Base-by-base conservation (phyloP, 805 yeast species). In the Starmerella vitae region DNA sequence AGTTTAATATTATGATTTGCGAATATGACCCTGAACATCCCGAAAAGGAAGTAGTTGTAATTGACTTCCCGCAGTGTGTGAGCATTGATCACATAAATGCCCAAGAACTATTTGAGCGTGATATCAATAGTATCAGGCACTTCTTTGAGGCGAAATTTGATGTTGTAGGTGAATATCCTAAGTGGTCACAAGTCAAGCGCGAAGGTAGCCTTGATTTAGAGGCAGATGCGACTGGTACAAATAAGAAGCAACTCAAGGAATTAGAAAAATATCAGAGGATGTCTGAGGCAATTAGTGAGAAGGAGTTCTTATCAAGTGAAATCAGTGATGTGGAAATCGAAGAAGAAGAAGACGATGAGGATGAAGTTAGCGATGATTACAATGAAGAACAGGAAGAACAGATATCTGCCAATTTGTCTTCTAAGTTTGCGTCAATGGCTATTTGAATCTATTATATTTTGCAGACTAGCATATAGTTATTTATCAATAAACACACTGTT, bases 11-110 rank as follows among this genome's bases (percentile, higher is more conserved):
- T 50, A 83, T 91, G 71, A 76, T 84, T 22, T 67, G 80, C 30
- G 79, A 79, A 46, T 48, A 57, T 30, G 55, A 55, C 26, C 58
- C 57, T 24, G 52, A 49, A 29, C 32, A 50, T 32, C 64, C 66
- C 6, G 82, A 76, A 39, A 61, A 63, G 31, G 91, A 82, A 36
- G 83, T 85, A 52, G 78, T 86, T 17, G 94, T 91, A 20, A 88
- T 91, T 53, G 99, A 91, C 67, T 91, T 91, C 67, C 99, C 99
- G 3, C 99, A 91, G 61, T 88, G 96, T 73, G 80, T 91, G 14
- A 83, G 95, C 18, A 81, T 82, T 33, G 86, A 80, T 48, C 99
- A 91, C 56, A 68, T 66, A 3, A 95, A 91, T 57, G 96, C 97
- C 5, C 78, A 78, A 46, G 71, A 68, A 41, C 86, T 83, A 58